Evolutionary conservation across 371 early-diverging fungal genomes (phyloP), one percentile per base, ranked within the genome.

Genomic region (Coemansia sp.): DNA sequence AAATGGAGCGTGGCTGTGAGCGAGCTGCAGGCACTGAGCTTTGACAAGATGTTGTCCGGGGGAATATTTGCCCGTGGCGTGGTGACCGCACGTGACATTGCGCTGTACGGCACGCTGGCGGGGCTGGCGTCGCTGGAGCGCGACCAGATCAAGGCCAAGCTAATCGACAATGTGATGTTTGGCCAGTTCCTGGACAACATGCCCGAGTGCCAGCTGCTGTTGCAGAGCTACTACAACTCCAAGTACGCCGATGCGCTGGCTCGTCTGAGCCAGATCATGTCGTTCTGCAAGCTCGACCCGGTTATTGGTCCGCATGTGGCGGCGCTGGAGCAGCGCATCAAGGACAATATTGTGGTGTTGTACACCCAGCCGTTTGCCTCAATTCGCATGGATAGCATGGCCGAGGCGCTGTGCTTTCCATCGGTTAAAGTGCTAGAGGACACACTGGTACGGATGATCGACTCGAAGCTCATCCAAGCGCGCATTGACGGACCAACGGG

Each of bases 41-140:
- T 60, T 31, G 65, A 60, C 50, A 31, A 16, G 0, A 4, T 52
- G 11, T 32, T 14, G 11, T 29, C 50, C 7, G 4, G 54, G 1
- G 58, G 48, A 9, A 24, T 71, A 10, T 54, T 69, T 16, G 60
- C 42, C 12, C 44, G 46, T n/a, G 57, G 65, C 6, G 31, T 40
- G 8, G 36, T 69, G 6, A 38, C 65, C 5, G 44, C 64, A 1
- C 57, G 49, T 37, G 60, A 74, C 44, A 40, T 77, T 46, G 77
- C 71, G 38, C 72, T 84, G 8, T 81, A 83, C 57, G 82, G 79
- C 2, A 58, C 69, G 8, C 65, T 84, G 47, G 58, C 68, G 1
- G 75, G 63, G 3, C 61, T 77, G 24, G 78, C 66, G 5, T 37
- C 55, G 38, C 48, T 72, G 31, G 33, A 33, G 9, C 64, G 77